Evolutionary conservation across 2,329 filamentous ascomycete genomes (phyloP), one percentile per base, ranked within the genome.

Genomic region (Metarhizium anisopliae): DNA sequence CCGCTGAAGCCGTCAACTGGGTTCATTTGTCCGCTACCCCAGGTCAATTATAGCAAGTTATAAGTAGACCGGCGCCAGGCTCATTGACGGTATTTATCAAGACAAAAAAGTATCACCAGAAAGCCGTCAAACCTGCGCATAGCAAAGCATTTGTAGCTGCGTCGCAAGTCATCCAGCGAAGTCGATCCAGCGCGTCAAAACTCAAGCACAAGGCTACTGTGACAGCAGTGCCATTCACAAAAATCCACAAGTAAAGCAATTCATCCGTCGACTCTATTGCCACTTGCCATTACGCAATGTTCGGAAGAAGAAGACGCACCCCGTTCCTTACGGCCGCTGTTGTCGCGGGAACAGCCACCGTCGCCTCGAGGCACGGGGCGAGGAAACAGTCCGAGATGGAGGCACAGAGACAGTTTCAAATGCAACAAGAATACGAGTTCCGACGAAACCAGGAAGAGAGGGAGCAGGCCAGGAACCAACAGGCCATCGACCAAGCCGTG

Each of bases 321-420:
- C 51, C 54, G 4, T 35, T 56, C 7, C 16, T 56, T 1, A 36
- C 40, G 10, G 50, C 54, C 32, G 54, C 54, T 18, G 38, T 56
- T 29, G 11, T 56, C 16, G 54, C 54, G 4, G 54, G 54, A 38
- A 56, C 54, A 16, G 54, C 54, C 18, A 53, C 50, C 25, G 54
- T 16, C 2, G 54, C 54, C 8, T 42, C 54, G 3, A 52, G 54
- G 20, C 54, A 56, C 14, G 54, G 54, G 4, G 54, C 54, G 2
- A 56, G 50, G 35, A 49, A 49, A 30, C 54, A 56, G 50, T 47
- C 54, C 7, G 18, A 56, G 32, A 50, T 50, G 32, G 43, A 52
- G 50, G 14, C 42, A 4, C 50, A 56, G 14, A 43, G 50, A 30
- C 50, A 53, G 11, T 56, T 29, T 32, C 54, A 56, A 50, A 56